A percentile compares a stretch with the other conserved stretches of the same genome.
Evolutionary conservation across 176 grass and related monocot species (phyloP).

Genomic region (Oryza officinalis): DNA sequence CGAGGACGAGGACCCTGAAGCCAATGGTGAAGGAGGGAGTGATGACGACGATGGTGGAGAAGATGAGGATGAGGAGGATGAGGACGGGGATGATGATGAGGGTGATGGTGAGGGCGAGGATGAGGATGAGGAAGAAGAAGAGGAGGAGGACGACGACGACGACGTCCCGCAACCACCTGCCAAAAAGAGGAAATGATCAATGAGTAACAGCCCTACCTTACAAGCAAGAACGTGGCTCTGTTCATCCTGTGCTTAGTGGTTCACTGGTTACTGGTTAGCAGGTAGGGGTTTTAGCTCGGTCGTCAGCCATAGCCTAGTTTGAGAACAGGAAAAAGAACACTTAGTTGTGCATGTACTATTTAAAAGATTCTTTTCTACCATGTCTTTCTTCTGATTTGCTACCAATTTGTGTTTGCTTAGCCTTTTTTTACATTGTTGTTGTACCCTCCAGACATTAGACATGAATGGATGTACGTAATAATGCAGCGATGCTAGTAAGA

Average conservation of each 20-base stretch:
- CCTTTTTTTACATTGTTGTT: not conserved
- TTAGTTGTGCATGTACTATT: conserved; percentile 42
- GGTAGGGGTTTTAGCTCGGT: conserved; percentile 13
- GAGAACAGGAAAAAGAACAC: conserved; percentile 24
- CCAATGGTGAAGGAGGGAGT: conserved; percentile 48
- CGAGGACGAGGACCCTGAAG: conserved; percentile 39
- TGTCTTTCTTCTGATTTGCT: conserved; percentile 31
- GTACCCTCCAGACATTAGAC: not conserved
- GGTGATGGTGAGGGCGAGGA: not conserved
- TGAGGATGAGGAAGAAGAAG: not conserved
- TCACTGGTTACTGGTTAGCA: conserved; percentile 21
- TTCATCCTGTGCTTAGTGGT: conserved; percentile 9
- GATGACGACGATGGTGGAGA: conserved; percentile 28
- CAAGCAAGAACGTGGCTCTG: not conserved
- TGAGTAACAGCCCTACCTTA: not conserved
- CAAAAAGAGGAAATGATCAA: conserved; percentile 56
- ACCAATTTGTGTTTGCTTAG: conserved; percentile 11
- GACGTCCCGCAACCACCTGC: conserved; percentile 52
- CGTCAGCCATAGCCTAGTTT: conserved; percentile 41
- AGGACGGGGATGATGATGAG: not conserved
- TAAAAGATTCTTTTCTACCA: conserved; percentile 20
- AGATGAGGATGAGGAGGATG: not conserved
- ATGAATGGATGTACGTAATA: not conserved
- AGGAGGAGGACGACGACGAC: conserved; percentile 43
- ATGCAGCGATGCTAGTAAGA: not conserved